Percentiles rank a stretch among this genome's conserved stretches.
Conservation (phyloP, 352 stramenopile genomes). For the Phytophthora ohioensis region DNA sequence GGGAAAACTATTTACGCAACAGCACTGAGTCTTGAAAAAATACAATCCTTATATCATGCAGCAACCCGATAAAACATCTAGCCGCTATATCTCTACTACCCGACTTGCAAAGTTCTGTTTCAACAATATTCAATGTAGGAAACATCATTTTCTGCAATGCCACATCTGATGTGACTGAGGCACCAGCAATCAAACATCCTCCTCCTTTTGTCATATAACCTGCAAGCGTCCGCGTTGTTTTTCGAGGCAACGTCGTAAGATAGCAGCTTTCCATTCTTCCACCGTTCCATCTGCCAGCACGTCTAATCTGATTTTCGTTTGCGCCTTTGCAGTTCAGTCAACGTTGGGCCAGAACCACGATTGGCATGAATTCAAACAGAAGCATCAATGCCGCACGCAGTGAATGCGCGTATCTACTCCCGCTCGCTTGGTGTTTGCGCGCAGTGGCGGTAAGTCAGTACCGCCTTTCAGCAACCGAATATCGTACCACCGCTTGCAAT, state of each 20-base stretch:
- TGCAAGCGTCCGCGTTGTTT: background rate
- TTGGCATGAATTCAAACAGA: background rate
- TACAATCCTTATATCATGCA: too few relatives aligned
- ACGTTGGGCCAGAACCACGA: background rate
- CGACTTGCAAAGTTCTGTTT: too few relatives aligned
- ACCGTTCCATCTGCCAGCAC: background rate
- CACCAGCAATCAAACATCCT: background rate
- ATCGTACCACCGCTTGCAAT: background rate
- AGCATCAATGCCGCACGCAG: background rate
- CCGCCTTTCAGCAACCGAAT: background rate
- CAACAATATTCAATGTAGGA: too few relatives aligned
- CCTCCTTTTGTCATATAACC: background rate
- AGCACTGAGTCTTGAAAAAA: too few relatives aligned
- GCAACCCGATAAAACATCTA: too few relatives aligned
- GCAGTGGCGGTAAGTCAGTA: background rate
- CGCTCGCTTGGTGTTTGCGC: conserved; percentile 63
- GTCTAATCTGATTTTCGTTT: background rate
- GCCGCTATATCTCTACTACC: too few relatives aligned
- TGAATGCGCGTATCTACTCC: background rate
- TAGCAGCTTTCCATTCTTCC: background rate
- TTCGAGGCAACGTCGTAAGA: background rate
- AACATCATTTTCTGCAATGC: too few relatives aligned
- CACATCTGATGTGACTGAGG: too few relatives aligned
- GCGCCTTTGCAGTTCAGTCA: background rate
- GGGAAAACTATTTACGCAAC: too few relatives aligned